Base-by-base conservation (phyloP, 371 early-diverging fungal genomes). In the Chytridium lagenaria region DNA sequence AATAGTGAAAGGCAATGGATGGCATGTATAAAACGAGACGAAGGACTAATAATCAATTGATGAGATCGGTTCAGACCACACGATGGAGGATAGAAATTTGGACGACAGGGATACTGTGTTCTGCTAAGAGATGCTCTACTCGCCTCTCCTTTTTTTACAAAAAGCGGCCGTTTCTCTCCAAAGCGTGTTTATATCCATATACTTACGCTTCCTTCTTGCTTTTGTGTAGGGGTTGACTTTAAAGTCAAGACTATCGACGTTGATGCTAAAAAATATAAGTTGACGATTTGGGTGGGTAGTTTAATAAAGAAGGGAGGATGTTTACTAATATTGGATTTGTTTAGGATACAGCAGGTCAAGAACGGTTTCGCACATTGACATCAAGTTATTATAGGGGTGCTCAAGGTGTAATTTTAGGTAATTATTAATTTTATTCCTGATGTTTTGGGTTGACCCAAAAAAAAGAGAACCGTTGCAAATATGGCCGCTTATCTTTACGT, bases 261-360 rank as follows among this genome's bases (percentile, higher is more conserved):
- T n/a, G 94, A 97, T 64, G 92, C 88, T 72, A 89, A 94, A 67
- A 91, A 89, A 75, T 96, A 96, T 82, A 99, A 99, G 84, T 88
- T 99, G 70, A 98, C 99, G 15, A 97, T 99, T 70, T 96, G 95
- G 96, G 95, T 93, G 87, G 71, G 82, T 75, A 19, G n/a, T n/a
- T n/a, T n/a, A n/a, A n/a, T n/a, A n/a, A n/a, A n/a, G n/a, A n/a
- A 15, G 28, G 3, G 22, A 28, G 22, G 63, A 10, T 31, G 31
- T 30, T 30, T 36, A 49, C 1, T 63, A 36, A 19, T 66, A 19
- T 22, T 36, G 12, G 30, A 30, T 7, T 26, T 51, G 37, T 52
- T 30, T 88, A 98, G 99, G 99, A 99, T 81, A 99, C 99, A 0
- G 99, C 99, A 5, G 99, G 99, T 16, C 99, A 99, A 84, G 99